A percentile compares a stretch with the other conserved stretches of the same genome.
Evolutionary conservation across 2,329 filamentous ascomycete species (phyloP).

Genomic region (Cryphonectria naterciae): DNA sequence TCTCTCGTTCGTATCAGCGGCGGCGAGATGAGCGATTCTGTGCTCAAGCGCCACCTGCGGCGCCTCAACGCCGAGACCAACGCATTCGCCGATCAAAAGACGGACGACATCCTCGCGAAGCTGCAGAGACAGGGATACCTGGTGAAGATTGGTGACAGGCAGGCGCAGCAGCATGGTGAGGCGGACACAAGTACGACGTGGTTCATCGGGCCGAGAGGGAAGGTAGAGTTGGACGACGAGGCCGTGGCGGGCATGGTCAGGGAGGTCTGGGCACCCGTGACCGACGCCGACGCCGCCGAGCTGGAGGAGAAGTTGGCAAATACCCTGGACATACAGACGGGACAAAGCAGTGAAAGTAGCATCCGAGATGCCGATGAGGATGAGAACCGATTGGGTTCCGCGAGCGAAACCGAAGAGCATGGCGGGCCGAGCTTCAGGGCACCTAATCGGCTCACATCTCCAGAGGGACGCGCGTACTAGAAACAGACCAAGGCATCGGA

Average conservation of each 20-base stretch:
- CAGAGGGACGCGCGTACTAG: constrained; percentile 16
- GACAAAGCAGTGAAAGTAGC: constrained; percentile 27
- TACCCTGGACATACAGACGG: constrained; percentile 59
- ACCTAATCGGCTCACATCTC: constrained; percentile 16
- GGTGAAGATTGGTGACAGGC: constrained; percentile 70
- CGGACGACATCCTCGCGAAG: constrained; percentile 72
- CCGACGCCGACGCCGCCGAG: constrained; percentile 48
- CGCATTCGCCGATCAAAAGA: constrained; percentile 71
- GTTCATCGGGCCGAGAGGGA: constrained; percentile 82
- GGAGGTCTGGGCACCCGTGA: constrained; percentile 56
- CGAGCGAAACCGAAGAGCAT: constrained; percentile 14
- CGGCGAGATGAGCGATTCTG: constrained; percentile 75
- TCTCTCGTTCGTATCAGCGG: constrained; percentile 75
- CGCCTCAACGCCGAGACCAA: constrained; percentile 77
- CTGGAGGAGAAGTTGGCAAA: constrained; percentile 63
- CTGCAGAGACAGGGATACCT: constrained; percentile 86
- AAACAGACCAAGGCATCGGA: constrained; percentile 8
- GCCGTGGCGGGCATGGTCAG: constrained; percentile 74
- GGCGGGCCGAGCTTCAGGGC: constrained; percentile 18
- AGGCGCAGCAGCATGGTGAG: constrained; percentile 56
- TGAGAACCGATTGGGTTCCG: constrained; percentile 11
- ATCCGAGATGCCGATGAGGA: constrained; percentile 30
- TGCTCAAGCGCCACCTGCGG: constrained; percentile 74
- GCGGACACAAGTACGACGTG: constrained; percentile 76
- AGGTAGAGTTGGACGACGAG: constrained; percentile 79